Evolutionary conservation across 495 filamentous ascomycete genomes (phyloP).

Genomic region (Stereocaulon alpinum): DNA sequence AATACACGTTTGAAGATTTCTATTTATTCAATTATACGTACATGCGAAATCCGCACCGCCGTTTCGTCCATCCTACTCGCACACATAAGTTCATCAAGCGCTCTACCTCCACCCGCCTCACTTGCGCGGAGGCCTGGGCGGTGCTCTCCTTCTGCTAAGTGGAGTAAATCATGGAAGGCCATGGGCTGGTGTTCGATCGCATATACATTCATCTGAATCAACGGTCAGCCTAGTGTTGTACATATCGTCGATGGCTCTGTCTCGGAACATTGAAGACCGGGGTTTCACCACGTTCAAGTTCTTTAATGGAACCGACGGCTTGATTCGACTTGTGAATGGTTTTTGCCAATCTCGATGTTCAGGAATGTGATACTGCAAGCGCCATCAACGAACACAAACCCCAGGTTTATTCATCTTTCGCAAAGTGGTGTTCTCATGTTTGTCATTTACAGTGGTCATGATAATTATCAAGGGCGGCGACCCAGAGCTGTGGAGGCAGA

Average conservation of each 20-base stretch:
- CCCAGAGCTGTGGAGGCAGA: no score
- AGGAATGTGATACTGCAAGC: no score
- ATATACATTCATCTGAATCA: neutral
- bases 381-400: no score
- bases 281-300: conserved; percentile 1
- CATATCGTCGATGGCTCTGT: neutral
- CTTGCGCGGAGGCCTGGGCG: conserved; percentile 2
- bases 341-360: no score
- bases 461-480: no score
- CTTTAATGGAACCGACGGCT: neutral
- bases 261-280: neutral
- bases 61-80: conserved; percentile 1
- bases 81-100: neutral
- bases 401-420: no score
- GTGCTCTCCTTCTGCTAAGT: neutral
- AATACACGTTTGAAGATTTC: neutral
- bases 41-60: conserved; percentile 1
- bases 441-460: no score
- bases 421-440: no score
- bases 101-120: neutral
- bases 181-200: neutral
- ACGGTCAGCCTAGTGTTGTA: neutral
- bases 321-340: no score
- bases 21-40: conserved; percentile 1
- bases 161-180: neutral